Evolutionary conservation across 2,329 filamentous ascomycete genomes (phyloP), one percentile per base, ranked within the genome.

Genomic region (Pseudonectria buxi): DNA sequence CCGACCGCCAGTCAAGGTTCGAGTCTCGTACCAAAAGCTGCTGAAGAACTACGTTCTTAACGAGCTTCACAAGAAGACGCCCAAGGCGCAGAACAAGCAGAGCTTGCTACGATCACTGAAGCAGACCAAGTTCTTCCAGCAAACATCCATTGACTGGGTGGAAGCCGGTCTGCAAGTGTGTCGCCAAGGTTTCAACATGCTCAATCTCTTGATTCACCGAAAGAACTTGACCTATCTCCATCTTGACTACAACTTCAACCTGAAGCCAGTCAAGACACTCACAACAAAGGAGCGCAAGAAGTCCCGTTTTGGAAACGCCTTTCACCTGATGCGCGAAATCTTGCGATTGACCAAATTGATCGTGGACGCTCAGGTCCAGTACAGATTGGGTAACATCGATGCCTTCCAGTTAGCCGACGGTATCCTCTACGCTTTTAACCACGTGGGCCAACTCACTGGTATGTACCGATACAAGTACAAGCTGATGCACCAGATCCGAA

Each of bases 401-500:
- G 92, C 94, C 26, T 98, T 98, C 70, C 92, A 98, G 62, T 80
- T 98, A 46, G 92, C 92, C 4, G 92, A 98, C 61, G 92, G 92
- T 61, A 98, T 98, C 38, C 71, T 96, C n/a, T 98, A 98, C 53
- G 94, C 92, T 13, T 98, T 98, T 69, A 98, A 98, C 65, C 92
- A 98, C 52, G 92, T 98, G 38, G 92, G 92, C 43, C 94, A 98
- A 63, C 71, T 98, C 43, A 98, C 92, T 12, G 92, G 92, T 59
- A 98, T 98, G 92, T 98, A 98, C 66, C 84, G 92, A 42, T 98
- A 98, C 76, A 98, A 98, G 72, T 98, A 98, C 71, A 98, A 98
- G 72, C 74, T 98, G 37, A 98, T 98, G 92, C 92, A 98, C 61
- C 92, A 98, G 63, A 98, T 98, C 53, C 86, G 92, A 51, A 94